phyloP scores from a whole-genome alignment of 257 asterid species.

The Thymus quinquecostatus region DNA sequence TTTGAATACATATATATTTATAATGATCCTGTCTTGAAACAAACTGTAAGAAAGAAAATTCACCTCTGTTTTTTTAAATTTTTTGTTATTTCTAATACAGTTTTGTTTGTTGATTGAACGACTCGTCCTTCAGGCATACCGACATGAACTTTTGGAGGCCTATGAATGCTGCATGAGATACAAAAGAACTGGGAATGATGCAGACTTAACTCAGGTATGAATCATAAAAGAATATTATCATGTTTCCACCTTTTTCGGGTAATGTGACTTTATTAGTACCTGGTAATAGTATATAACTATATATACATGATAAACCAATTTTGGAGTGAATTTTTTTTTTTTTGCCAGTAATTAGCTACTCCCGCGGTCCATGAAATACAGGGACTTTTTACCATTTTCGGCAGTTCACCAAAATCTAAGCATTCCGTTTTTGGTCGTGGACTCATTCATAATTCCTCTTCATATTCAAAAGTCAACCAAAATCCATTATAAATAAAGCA shows the following conservation, averaged over 20 bases:
- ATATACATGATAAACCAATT: background rate
- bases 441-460: no score
- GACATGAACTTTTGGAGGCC: conserved; percentile 88
- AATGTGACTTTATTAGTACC: background rate
- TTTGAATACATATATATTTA: conserved; percentile 3
- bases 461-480: no score
- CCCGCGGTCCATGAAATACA: no score
- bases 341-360: no score
- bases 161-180: conserved; percentile 88
- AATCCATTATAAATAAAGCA: background rate
- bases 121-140: conserved; percentile 66
- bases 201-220: conserved; percentile 94
- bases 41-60: conserved; percentile 15
- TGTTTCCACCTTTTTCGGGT: conserved; percentile 1
- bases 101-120: conserved; percentile 20
- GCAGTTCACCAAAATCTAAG: no score
- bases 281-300: background rate
- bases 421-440: no score
- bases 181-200: conserved; percentile 82
- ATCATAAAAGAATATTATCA: conserved; percentile 19
- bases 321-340: no score
- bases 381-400: no score
- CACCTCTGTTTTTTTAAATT: background rate
- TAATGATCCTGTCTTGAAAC: conserved; percentile 19
- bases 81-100: background rate